Evolutionary conservation across 2,329 filamentous ascomycete genomes (phyloP).

Genomic region (Pyrenophora tritici-repentis): DNA sequence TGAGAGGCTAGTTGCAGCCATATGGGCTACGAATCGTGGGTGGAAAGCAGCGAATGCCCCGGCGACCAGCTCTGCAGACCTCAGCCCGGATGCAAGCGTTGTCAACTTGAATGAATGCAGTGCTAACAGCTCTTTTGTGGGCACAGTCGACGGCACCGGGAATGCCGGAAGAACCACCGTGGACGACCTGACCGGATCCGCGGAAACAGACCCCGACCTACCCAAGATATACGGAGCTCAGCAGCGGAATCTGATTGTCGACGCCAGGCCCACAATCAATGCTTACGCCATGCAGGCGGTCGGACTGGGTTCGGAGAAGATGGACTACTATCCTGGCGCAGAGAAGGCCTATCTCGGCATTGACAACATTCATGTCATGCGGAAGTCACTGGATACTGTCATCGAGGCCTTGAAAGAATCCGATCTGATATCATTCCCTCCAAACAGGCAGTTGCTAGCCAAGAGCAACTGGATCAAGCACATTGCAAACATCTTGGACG

Average conservation of each 20-base stretch:
- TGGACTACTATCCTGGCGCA: slow-evolving; percentile 94
- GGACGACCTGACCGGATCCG: slow-evolving; percentile 38
- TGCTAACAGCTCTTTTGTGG: slow-evolving; percentile 44
- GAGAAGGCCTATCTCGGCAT: slow-evolving; percentile 93
- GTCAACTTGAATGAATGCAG: slow-evolving; percentile 40
- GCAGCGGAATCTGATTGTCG: slow-evolving; percentile 91
- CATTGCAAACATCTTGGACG: slow-evolving; percentile 81
- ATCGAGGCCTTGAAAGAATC: slow-evolving; percentile 91
- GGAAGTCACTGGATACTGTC: slow-evolving; percentile 84
- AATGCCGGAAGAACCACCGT: slow-evolving; percentile 23
- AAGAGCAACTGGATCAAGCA: slow-evolving; percentile 93
- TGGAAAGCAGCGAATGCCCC: slow-evolving; percentile 39
- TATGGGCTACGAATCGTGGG: slow-evolving; percentile 71
- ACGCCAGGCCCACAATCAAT: slow-evolving; percentile 92
- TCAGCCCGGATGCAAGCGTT: slow-evolving; percentile 41
- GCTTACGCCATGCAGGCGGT: slow-evolving; percentile 92
- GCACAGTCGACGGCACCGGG: slow-evolving; percentile 33
- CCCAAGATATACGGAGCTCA: slow-evolving; percentile 81
- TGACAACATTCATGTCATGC: slow-evolving; percentile 98
- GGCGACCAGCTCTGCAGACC: slow-evolving; percentile 28
- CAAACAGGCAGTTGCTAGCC: slow-evolving; percentile 77
- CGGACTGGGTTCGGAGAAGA: slow-evolving; percentile 93
- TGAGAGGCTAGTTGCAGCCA: slow-evolving; percentile 88
- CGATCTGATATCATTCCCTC: slow-evolving; percentile 80
- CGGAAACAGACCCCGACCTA: slow-evolving; percentile 43